Evolutionary conservation across 1,284 basidiomycete genomes (phyloP), one percentile per base, ranked within the genome.

Genomic region (Polyporus tsugae): DNA sequence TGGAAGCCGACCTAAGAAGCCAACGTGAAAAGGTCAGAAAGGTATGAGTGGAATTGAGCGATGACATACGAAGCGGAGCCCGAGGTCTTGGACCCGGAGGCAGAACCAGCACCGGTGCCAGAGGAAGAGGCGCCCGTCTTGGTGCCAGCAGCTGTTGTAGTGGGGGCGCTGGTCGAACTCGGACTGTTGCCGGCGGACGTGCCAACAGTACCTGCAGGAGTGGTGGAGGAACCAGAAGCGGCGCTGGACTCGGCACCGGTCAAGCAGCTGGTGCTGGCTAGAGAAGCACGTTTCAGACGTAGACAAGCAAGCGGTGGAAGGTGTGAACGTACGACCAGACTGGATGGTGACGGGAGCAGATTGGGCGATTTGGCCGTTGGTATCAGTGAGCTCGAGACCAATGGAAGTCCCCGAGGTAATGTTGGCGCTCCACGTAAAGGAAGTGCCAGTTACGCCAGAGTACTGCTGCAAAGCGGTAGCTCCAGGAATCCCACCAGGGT

Each of bases 361-460:
- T 73, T 89, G 86, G 2, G 77, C 83, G 60, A 76, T 60, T 0
- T 36, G 1, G 74, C 91, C 91, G 44, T 78, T 85, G 67, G 60
- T 76, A 71, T 93, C 91, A 76, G 83, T 83, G 66, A 92, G 64
- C 6, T 78, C 82, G 35, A 92, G 77, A 60, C 84, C 87, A 59
- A 91, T 74, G 29, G 70, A 76, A 7, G 83, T 85, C 22, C 80
- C 72, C 9, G 70, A 69, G 10, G 75, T 59, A 61, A 78, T 74
- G 73, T 79, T 76, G 17, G 73, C 71, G 35, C 53, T 13, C 78
- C 79, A 80, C 22, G 70, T 75, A 74, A 78, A 78, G 25, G 73
- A 67, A 42, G 64, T 75, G 42, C 71, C 70, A 3, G 66, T 64
- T 35, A 80, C 68, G 58, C 63, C 62, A 46, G 69, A 41, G 73